Conservation (phyloP, 2,329 filamentous ascomycete species). For the Talaromyces marneffei region DNA sequence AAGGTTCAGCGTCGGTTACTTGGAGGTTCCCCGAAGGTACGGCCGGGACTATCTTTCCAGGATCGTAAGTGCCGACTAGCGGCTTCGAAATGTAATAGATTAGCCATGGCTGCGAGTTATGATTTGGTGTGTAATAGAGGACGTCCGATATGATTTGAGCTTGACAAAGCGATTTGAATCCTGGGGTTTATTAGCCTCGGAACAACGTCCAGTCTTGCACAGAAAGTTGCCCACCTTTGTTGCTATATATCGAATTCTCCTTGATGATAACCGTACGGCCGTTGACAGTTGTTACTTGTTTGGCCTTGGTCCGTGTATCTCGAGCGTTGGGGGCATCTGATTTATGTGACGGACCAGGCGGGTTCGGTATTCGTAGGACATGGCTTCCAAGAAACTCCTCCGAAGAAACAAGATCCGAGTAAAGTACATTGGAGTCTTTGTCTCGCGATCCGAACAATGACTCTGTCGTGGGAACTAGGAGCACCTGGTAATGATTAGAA, state of each 20-base stretch:
- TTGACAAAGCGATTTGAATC: slow-evolving; percentile 87
- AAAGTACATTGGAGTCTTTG: slow-evolving; percentile 69
- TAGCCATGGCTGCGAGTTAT: slow-evolving; percentile 88
- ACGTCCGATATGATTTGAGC: slow-evolving; percentile 78
- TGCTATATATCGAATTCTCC: slow-evolving; percentile 86
- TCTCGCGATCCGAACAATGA: slow-evolving; percentile 83
- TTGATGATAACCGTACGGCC: slow-evolving; percentile 91
- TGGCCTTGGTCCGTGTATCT: slow-evolving; percentile 86
- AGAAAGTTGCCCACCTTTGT: slow-evolving; percentile 71
- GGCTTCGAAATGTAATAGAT: slow-evolving; percentile 93
- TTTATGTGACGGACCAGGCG: slow-evolving; percentile 41
- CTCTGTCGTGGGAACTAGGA: slow-evolving; percentile 90
- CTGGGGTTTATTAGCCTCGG: slow-evolving; percentile 39
- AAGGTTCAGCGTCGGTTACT: slow-evolving; percentile 18
- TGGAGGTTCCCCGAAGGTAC: slow-evolving; percentile 43
- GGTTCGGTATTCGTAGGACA: slow-evolving; percentile 74
- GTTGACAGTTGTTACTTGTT: slow-evolving; percentile 88
- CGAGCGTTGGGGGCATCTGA: slow-evolving; percentile 62
- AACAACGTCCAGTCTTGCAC: background rate
- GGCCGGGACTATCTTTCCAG: slow-evolving; percentile 65
- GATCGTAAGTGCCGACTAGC: slow-evolving; percentile 75
- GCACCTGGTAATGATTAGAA: slow-evolving; percentile 48
- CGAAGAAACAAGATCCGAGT: slow-evolving; percentile 74
- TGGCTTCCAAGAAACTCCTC: slow-evolving; percentile 97
- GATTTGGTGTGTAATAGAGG: slow-evolving; percentile 82